phyloP scores from a whole-genome alignment of 345 rosid genomes.

The Salix arbutifolia region DNA sequence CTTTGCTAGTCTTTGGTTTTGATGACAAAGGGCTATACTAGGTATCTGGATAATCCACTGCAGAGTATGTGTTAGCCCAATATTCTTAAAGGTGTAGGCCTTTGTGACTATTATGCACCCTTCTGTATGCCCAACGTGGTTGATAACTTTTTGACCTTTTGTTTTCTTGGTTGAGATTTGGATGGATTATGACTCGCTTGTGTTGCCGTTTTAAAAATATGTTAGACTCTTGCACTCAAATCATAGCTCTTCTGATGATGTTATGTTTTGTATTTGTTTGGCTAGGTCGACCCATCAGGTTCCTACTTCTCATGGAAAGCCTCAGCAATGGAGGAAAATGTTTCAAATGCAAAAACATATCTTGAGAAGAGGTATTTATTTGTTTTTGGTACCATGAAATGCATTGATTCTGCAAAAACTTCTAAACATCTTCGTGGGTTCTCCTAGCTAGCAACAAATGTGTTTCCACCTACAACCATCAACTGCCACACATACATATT shows the following conservation, averaged over 20 bases:
- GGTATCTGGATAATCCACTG: conserved; percentile 31
- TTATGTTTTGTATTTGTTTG: neutral
- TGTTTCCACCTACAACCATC: neutral
- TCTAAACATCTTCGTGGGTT: neutral
- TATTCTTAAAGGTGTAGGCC: neutral
- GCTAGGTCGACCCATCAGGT: conserved; percentile 92
- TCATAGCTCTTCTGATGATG: neutral
- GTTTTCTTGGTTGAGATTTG: neutral
- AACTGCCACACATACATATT: neutral
- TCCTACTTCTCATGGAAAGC: conserved; percentile 99
- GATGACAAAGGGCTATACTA: conserved; percentile 94
- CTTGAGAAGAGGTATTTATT: conserved; percentile 81
- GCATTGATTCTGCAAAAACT: neutral
- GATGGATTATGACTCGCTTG: neutral
- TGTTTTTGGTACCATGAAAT: neutral
- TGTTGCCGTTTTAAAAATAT: neutral
- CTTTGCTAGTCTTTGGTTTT: conserved; percentile 82
- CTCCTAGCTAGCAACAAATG: neutral
- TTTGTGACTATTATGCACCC: neutral
- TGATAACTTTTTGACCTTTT: neutral
- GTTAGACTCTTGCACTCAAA: neutral
- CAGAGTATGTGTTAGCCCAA: neutral
- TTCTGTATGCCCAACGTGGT: neutral
- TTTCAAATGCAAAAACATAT: conserved; percentile 88
- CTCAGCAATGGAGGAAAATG: no score